Evolutionary conservation across 1,284 basidiomycete species (phyloP).

Genomic region (Pyrrhoderma noxium): DNA sequence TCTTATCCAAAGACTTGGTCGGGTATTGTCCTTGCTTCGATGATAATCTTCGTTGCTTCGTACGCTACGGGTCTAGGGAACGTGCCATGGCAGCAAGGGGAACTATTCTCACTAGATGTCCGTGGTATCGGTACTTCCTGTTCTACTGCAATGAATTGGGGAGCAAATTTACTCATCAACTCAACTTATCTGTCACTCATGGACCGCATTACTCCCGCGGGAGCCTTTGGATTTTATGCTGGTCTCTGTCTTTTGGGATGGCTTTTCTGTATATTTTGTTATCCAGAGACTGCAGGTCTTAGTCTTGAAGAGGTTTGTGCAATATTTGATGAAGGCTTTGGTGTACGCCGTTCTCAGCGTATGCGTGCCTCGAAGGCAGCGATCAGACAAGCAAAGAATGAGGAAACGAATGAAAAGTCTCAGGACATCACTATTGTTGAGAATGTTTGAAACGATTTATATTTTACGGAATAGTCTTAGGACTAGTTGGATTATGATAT

Average conservation of each 20-base stretch:
- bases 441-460: too few relatives aligned
- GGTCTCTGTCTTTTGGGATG: constrained; percentile 66
- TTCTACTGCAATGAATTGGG: constrained; percentile 78
- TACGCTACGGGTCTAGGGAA: constrained; percentile 76
- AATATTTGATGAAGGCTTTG: constrained; percentile 54
- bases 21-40: constrained; percentile 63
- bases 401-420: background rate
- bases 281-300: constrained; percentile 73
- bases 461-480: too few relatives aligned
- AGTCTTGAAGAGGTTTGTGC: constrained; percentile 69
- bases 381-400: constrained; percentile 20
- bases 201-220: constrained; percentile 66
- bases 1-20: constrained; percentile 62
- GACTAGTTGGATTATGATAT: too few relatives aligned
- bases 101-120: constrained; percentile 34
- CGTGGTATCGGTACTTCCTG: constrained; percentile 77
- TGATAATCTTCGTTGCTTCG: constrained; percentile 78
- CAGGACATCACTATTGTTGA: too few relatives aligned
- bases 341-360: constrained; percentile 45
- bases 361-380: constrained; percentile 37
- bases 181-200: constrained; percentile 78
- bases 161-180: constrained; percentile 70
- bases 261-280: constrained; percentile 62
- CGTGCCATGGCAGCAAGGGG: constrained; percentile 59
- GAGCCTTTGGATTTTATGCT: constrained; percentile 77